These are phyloP conservation scores for Betula pendula DNA, from an alignment of 306 rosid genomes.

Conservation along the genomic window DNA sequence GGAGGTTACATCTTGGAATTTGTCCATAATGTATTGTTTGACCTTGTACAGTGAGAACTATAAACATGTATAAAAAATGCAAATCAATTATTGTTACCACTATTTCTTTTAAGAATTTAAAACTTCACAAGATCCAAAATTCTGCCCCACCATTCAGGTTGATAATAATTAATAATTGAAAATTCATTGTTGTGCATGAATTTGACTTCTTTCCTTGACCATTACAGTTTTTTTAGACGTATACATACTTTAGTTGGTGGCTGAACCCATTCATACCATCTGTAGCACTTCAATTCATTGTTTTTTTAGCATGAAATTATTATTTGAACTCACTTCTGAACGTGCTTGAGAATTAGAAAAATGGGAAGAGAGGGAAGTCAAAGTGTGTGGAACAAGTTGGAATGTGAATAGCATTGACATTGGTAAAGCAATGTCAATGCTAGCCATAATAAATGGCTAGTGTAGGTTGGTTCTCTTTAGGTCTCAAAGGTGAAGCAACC, in stretches of 20 bases:
- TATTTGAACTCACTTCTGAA: conserved; percentile 27
- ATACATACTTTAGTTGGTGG: conserved; percentile 2
- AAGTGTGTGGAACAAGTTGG: conserved; percentile 80
- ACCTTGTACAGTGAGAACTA: conserved; percentile 24
- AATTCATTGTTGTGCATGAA: conserved; percentile 19
- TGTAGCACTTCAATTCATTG: neutral
- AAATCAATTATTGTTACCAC: conserved; percentile 5
- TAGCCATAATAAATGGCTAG: no score
- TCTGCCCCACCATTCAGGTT: conserved; percentile 25
- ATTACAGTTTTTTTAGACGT: neutral
- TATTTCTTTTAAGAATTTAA: neutral
- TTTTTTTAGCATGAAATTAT: neutral
- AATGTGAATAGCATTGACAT: conserved; percentile 74
- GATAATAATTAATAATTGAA: conserved; percentile 20
- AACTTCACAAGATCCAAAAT: conserved; percentile 20
- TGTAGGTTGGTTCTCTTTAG: conserved; percentile 76
- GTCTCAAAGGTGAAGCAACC: conserved; percentile 89
- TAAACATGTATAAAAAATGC: neutral
- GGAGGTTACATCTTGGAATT: conserved; percentile 27
- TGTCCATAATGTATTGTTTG: conserved; percentile 31
- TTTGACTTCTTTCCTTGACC: conserved; percentile 27
- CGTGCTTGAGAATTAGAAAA: conserved; percentile 59
- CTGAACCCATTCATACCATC: conserved; percentile 16
- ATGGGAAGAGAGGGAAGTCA: conserved; percentile 71
- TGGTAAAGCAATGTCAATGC: no score